Evolutionary conservation across 164 flowering plant species (phyloP).

Genomic region (Kalanchoe fedtschenkoi): DNA sequence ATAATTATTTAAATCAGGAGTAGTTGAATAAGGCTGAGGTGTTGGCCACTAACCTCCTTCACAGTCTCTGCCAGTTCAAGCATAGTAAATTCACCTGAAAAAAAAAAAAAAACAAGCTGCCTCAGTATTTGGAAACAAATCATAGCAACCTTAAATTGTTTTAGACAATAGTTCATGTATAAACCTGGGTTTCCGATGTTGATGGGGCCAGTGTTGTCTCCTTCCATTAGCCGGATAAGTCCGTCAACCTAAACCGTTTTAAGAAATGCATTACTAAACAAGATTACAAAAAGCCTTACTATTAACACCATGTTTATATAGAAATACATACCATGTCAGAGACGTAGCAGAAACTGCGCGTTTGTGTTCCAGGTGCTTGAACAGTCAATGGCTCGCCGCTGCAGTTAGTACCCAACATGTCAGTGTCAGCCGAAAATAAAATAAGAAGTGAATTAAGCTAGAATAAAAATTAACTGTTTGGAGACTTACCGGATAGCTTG

Average conservation of each 20-base stretch:
- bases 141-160: background rate
- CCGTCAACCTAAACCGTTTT: conserved; percentile 56
- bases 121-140: background rate
- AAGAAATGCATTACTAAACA: background rate
- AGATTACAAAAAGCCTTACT: background rate
- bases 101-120: background rate
- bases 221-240: conserved; percentile 75
- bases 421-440: background rate
- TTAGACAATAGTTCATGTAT: background rate
- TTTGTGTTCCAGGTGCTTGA: conserved; percentile 65
- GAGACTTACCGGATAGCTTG: conserved; percentile 60
- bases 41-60: conserved; percentile 43
- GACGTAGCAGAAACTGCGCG: conserved; percentile 59
- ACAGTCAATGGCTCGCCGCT: conserved; percentile 48
- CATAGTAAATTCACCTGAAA: conserved; percentile 83
- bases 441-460: background rate
- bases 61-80: conserved; percentile 85
- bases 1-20: background rate
- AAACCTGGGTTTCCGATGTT: conserved; percentile 80
- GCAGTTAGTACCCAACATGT: too few relatives aligned
- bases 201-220: conserved; percentile 66
- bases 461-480: conserved; percentile 8
- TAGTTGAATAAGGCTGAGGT: background rate
- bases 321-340: conserved; percentile 50
- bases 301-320: background rate